Evolutionary conservation across 169 alveolate species (phyloP), one percentile per base, ranked within the genome.

Genomic region (Plasmodium yoelii): DNA sequence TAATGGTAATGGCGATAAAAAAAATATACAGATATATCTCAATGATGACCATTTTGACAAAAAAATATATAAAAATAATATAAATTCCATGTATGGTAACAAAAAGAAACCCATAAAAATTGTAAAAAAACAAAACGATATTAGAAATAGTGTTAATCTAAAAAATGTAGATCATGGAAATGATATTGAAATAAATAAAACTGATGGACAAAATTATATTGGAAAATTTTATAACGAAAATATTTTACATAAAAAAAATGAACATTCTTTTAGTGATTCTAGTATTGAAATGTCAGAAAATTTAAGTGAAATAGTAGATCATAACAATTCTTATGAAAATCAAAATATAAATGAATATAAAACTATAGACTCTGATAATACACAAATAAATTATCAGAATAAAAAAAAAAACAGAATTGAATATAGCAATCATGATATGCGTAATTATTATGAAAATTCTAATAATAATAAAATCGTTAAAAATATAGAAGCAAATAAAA

Each of bases 161-260:
- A 57, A 57, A 57, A 15, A 57, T n/a, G 18, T 56, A 56, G 10
- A 12, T 13, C 28, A 1, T n/a, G 53, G 12, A 18, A 18, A 1
- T 51, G 63, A 39, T 57, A 28, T 22, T n/a, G 44, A 15, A 18
- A 34, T 4, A 13, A 57, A 70, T 8, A 44, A n/a, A 13, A n/a
- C 60, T 39, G 75, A n/a, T 15, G 49, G 49, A 44, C 28, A 1
- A 46, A 67, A 67, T 9, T 67, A 67, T 39, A 46, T 12, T 18
- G 63, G 44, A 28, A 67, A 44, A 18, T 18, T n/a, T 19, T 53
- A 67, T n/a, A 47, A n/a, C 49, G 12, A 26, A 53, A 39, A 46
- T 10, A 44, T 39, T 19, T 9, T 39, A 15, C 59, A 10, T 47
- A 13, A 47, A 47, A 47, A 47, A 13, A 47, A 47, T 10, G 56